Conservation (phyloP, 495 filamentous ascomycete species). For the Hapsidospora chrysogenum region DNA sequence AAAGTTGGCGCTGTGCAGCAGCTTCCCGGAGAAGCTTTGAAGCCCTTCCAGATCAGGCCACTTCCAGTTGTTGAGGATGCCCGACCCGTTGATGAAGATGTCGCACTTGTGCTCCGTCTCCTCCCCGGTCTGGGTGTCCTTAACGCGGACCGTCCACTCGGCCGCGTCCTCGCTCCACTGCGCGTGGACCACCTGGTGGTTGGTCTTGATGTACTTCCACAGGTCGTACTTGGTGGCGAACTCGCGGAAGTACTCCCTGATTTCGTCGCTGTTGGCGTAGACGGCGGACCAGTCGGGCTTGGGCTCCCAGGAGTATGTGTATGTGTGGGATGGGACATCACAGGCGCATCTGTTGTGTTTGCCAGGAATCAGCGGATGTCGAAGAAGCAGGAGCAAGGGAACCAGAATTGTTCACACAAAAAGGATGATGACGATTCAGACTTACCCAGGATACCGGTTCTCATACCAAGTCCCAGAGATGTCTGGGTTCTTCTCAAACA, state of each 20-base stretch:
- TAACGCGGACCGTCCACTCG: slow-evolving; percentile 33
- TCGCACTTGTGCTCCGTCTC: slow-evolving; percentile 31
- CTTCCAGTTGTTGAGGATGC: slow-evolving; percentile 46
- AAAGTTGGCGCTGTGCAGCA: slow-evolving; percentile 46
- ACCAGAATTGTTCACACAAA: too few relatives aligned
- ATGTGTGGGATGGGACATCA: slow-evolving; percentile 38
- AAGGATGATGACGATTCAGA: too few relatives aligned
- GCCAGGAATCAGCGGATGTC: too few relatives aligned
- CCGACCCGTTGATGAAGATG: slow-evolving; percentile 40
- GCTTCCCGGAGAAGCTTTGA: slow-evolving; percentile 29
- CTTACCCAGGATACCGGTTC: slow-evolving; percentile 43
- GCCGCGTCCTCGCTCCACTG: slow-evolving; percentile 23
- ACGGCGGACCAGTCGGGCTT: slow-evolving; percentile 42
- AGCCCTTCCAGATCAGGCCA: slow-evolving; percentile 38
- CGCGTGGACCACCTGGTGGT: slow-evolving; percentile 20
- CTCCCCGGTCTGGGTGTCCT: slow-evolving; percentile 25
- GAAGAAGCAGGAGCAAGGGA: too few relatives aligned
- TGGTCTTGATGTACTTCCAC: slow-evolving; percentile 29
- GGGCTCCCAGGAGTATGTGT: slow-evolving; percentile 38
- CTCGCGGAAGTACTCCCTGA: slow-evolving; percentile 36
- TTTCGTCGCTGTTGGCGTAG: slow-evolving; percentile 39
- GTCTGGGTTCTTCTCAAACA: slow-evolving; percentile 45
- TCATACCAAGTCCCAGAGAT: slow-evolving; percentile 46
- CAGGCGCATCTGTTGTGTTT: slow-evolving; percentile 37
- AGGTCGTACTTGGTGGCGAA: slow-evolving; percentile 39